Evolutionary conservation across 2,329 filamentous ascomycete species (phyloP), one percentile per base, ranked within the genome.

Genomic region (Aspergillus sp.): DNA sequence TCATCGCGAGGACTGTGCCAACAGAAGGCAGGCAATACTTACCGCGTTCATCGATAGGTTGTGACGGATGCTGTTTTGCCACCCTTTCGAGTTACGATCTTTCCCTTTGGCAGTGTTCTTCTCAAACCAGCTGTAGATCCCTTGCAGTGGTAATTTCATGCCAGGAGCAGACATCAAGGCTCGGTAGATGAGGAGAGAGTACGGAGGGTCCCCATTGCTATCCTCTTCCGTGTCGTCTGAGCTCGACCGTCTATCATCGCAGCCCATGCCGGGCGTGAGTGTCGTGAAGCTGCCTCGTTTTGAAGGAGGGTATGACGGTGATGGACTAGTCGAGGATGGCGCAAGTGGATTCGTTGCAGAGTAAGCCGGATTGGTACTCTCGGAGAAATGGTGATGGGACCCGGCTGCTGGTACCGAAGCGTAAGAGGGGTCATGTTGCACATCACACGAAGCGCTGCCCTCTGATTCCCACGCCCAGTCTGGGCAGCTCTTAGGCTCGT

Each of bases 31-130:
- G 41, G 54, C 56, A 19, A 13, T 47, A 78, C 85, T 74, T 83
- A 97, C 93, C 55, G 82, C 81, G 64, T 97, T 97, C 92, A 97
- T 97, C 45, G 91, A 96, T 6, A 97, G 77, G 62, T 97, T 97
- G 71, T 97, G 93, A 2, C 93, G 84, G 59, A 97, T 95, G 68
- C 90, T 96, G 71, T 97, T 97, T 73, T 93, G 88, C 93, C 93
- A 97, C 9, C 92, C 93, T 62, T 86, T 88, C 11, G 72, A 76
- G 6, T 78, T 79, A 16, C 72, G 68, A 43, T 81, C 80, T 48
- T 79, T 84, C 4, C 83, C 84, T 71, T 94, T 96, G 60, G 83
- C 81, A 2, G 91, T 96, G 65, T 96, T 87, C 23, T 86, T 80
- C 40, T 83, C 78, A 64, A 97, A 96, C 91, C 93, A 97, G 52